Percentiles rank a stretch among this genome's conserved stretches.
phyloP scores from a whole-genome alignment of 1,139 yeast species.

The Sugiyamaella japonica region DNA sequence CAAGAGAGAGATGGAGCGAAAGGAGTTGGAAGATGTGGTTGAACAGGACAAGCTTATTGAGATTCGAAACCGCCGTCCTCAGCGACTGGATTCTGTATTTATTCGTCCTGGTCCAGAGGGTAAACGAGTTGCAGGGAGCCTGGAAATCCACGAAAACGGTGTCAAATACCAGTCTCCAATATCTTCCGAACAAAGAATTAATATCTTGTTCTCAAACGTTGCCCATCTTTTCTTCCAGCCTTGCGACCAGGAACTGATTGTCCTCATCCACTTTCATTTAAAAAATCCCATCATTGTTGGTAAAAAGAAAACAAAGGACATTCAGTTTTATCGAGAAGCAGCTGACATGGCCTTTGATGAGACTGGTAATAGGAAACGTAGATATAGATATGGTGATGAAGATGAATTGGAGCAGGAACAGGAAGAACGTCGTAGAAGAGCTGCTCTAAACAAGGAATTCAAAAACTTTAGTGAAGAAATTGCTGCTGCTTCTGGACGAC shows the following conservation, averaged over 20 bases:
- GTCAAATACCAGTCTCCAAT: slow-evolving; percentile 81
- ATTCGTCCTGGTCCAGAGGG: slow-evolving; percentile 97
- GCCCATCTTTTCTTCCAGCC: slow-evolving; percentile 95
- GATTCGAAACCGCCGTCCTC: slow-evolving; percentile 75
- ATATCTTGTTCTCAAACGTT: slow-evolving; percentile 83
- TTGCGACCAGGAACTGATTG: slow-evolving; percentile 91
- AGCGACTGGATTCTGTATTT: slow-evolving; percentile 82
- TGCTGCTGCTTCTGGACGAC: slow-evolving; percentile 72
- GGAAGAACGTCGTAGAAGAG: slow-evolving; percentile 92
- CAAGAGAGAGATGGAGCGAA: slow-evolving; percentile 86
- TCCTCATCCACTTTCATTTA: slow-evolving; percentile 87
- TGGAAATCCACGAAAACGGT: slow-evolving; percentile 95
- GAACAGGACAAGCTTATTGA: slow-evolving; percentile 87
- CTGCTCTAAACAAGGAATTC: slow-evolving; percentile 88
- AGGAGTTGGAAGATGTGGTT: slow-evolving; percentile 92
- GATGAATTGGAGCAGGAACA: slow-evolving; percentile 98
- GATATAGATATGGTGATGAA: slow-evolving; percentile 94
- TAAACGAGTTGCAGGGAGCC: slow-evolving; percentile 87
- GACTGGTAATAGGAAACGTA: slow-evolving; percentile 89
- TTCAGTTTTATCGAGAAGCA: slow-evolving; percentile 95
- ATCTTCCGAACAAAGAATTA: slow-evolving; percentile 82
- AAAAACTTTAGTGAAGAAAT: slow-evolving; percentile 85
- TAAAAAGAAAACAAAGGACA: slow-evolving; percentile 91
- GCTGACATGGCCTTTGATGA: slow-evolving; percentile 96
- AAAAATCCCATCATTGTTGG: slow-evolving; percentile 94